phyloP scores from a whole-genome alignment of 2,329 filamentous ascomycete species.

The Penicillium brevicompactum region DNA sequence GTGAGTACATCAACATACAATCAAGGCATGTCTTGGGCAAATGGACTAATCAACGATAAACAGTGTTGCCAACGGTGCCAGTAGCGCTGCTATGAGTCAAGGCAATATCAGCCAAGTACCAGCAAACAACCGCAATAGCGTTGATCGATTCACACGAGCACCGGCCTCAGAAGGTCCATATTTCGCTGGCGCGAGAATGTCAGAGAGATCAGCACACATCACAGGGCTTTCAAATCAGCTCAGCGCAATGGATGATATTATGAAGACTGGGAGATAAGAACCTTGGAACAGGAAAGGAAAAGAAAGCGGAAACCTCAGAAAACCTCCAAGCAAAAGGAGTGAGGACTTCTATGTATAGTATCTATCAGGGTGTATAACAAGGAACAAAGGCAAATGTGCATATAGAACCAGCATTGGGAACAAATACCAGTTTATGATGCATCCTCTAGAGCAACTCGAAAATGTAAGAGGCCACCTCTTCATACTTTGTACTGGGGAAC shows the following conservation, averaged over 20 bases:
- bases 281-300: neutral
- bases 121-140: constrained; percentile 21
- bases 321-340: neutral
- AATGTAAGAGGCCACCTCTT: constrained; percentile 60
- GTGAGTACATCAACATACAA: constrained; percentile 2
- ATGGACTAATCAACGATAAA: constrained; percentile 4
- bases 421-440: neutral
- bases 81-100: constrained; percentile 24
- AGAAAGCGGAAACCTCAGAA: neutral
- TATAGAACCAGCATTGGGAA: neutral
- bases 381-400: neutral
- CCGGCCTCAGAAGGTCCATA: constrained; percentile 35
- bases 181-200: constrained; percentile 34
- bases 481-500: constrained; percentile 64
- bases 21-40: neutral
- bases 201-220: constrained; percentile 32
- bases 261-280: constrained; percentile 21
- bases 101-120: constrained; percentile 32
- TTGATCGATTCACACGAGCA: constrained; percentile 31
- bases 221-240: constrained; percentile 34
- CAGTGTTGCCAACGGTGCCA: constrained; percentile 23
- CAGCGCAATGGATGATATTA: constrained; percentile 30
- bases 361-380: constrained; percentile 9
- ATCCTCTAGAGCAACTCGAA: constrained; percentile 41
- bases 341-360: constrained; percentile 7